A percentile compares a stretch with the other conserved stretches of the same genome.
These are phyloP conservation scores for Canariomyces notabilis DNA, from an alignment of 2,329 filamentous ascomycete species.

Conservation along the genomic window DNA sequence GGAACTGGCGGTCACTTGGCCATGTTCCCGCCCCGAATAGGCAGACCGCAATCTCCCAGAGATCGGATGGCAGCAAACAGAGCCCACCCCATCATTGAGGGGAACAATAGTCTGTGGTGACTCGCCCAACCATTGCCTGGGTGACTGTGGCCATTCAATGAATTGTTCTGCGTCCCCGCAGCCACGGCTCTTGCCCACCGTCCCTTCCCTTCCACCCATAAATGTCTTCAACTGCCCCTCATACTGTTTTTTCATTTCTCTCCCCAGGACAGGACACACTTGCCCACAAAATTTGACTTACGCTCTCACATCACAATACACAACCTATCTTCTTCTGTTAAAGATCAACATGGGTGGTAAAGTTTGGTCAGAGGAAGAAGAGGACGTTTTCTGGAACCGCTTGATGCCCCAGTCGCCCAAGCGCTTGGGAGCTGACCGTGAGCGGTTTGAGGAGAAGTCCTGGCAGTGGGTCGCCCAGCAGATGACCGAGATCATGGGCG, in stretches of 20 bases:
- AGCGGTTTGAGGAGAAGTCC: constrained; percentile 12
- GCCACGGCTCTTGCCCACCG: background rate
- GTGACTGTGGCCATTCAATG: background rate
- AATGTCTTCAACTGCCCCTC: background rate
- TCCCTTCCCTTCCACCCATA: background rate
- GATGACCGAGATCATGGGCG: constrained; percentile 24
- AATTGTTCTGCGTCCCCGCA: background rate
- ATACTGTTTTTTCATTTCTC: background rate
- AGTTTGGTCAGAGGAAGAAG: constrained; percentile 45
- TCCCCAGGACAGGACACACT: background rate
- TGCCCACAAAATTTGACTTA: background rate
- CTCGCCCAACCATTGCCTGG: background rate
- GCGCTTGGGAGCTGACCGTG: constrained; percentile 16
- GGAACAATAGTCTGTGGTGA: background rate
- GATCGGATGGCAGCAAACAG: constrained; percentile 1
- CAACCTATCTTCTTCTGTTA: background rate
- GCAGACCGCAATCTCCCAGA: background rate
- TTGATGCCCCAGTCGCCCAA: constrained; percentile 29
- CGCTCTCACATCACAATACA: background rate
- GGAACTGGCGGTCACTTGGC: background rate
- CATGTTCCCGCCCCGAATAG: background rate
- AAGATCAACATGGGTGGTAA: constrained; percentile 43
- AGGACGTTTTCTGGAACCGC: constrained; percentile 43
- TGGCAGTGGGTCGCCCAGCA: constrained; percentile 22
- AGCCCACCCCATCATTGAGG: background rate